Base-by-base conservation (phyloP, 495 filamentous ascomycete species). In the Tuber brumale region DNA sequence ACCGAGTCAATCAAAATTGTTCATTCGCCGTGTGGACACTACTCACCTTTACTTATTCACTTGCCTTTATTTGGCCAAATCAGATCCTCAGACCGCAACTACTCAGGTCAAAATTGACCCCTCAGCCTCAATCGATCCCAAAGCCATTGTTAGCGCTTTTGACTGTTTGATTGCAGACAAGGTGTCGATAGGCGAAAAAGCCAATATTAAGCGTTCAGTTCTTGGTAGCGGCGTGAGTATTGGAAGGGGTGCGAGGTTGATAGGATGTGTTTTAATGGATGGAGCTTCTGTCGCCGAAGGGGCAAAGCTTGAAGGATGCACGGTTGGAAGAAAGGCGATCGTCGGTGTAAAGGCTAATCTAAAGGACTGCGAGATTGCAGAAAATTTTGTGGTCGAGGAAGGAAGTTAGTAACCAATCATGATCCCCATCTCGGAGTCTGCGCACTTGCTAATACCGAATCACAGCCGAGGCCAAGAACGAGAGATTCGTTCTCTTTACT, bases 331-430 rank as follows among this genome's bases (percentile, higher is more conserved):
- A 72, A 85, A 92, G 70, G 89, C 88, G 71, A 90, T 89, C 81
- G 88, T 98, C 70, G 94, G 94, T 1, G 90, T 91, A 39, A 91
- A 91, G 70, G 91, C 89, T 70, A 86, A 87, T 27, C 85, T 99
- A 74, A 92, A 89, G 74, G 93, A 97, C 75, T 97, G 94, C 80
- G 94, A 97, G 84, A 90, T 97, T 3, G 93, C 97, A 83, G 93
- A 97, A 83, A 92, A 91, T 44, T 88, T 91, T 82, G 85, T 92
- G n/a, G 92, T 98, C 19, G 89, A 91, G 75, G 89, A 92, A 37
- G 90, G 89, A 81, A 94, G 90, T 91, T 85, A 88, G 89, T 89
- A 69, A 8, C 8, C 61, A 48, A 18, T 18, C 2, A 35, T 73
- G 21, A 23, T 31, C 41, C 42, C 44, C 74, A 37, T 72, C 72